Conservation (phyloP, 208 protist species). For the Novymonas esmeraldas region DNA sequence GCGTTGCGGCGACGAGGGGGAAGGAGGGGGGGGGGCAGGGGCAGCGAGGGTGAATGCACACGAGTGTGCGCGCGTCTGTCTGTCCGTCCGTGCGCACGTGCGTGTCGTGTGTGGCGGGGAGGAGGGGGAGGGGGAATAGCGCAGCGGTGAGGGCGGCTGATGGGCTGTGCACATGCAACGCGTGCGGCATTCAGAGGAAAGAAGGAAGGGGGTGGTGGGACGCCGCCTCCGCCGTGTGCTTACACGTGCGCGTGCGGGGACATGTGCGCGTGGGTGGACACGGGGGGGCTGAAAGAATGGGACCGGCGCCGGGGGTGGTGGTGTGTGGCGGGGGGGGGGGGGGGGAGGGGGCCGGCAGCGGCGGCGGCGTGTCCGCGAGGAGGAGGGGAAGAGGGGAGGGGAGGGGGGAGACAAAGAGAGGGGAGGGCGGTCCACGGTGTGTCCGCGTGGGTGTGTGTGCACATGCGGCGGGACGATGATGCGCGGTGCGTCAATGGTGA, state of each 20-base stretch:
- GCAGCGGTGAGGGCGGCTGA: too few relatives aligned
- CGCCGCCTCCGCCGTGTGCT: neutral
- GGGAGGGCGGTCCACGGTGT: neutral
- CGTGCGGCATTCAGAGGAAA: neutral
- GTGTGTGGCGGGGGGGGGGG: neutral
- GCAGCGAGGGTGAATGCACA: too few relatives aligned
- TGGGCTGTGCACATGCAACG: too few relatives aligned
- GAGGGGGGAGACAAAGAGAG: neutral
- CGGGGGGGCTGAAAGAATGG: neutral
- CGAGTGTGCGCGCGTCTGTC: too few relatives aligned
- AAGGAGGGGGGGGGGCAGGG: too few relatives aligned
- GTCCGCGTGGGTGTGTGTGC: slow-evolving; percentile 3
- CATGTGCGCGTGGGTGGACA: neutral
- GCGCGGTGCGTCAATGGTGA: too few relatives aligned
- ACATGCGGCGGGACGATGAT: slow-evolving; percentile 1
- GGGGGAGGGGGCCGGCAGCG: neutral
- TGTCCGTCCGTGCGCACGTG: too few relatives aligned
- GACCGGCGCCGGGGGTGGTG: neutral
- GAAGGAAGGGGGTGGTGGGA: neutral
- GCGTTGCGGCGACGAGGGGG: too few relatives aligned
- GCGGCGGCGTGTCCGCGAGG: neutral
- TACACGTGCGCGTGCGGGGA: neutral
- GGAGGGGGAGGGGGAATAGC: neutral
- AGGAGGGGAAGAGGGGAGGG: neutral
- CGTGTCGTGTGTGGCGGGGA: neutral